Evolutionary conservation across 352 stramenopile genomes (phyloP), one percentile per base, ranked within the genome.

Genomic region (Globisporangium paddicum): DNA sequence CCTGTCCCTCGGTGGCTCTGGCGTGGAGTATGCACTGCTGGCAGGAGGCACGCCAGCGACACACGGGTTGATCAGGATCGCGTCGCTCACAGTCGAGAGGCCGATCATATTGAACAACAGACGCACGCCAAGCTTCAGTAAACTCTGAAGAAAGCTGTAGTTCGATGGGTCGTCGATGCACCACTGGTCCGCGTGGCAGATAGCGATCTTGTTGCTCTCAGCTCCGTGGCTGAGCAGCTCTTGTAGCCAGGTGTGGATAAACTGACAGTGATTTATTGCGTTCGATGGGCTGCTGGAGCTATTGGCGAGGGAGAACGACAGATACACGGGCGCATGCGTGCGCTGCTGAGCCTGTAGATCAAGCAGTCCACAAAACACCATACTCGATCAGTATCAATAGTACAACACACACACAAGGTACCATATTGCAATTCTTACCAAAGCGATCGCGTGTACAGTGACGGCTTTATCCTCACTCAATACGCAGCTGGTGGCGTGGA

Each of bases 121-220:
- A 0, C 68, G 64, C 2, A 91, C 67, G 0, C 75, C 69, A 1
- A 75, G 57, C 11, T 55, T 35, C 11, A 79, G 61, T 9, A 92
- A 10, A 16, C 66, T 56, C 14, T 74, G 41, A 4, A 92, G 58
- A 63, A 90, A 89, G 9, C 46, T 13, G 18, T 55, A 51, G 0
- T 44, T 62, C 19, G 26, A 14, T 57, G 21, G 5, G 14, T 34
- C 58, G n/a, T 56, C 67, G 11, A 71, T 67, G 38, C 69, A 78
- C 77, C 79, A 93, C n/a, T 75, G 68, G 67, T 94, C 82, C 0
- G 70, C 73, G 21, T 93, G 82, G 45, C 80, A 91, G 5, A 94
- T 19, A 0, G 91, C 69, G n/a, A 93, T 40, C 34, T 82, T 85
- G 30, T 38, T 72, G 44, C 37, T 73, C 38, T 70, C 68, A 0